A percentile compares a stretch with the other conserved stretches of the same genome.
Evolutionary conservation across 345 rosid genomes (phyloP).

Genomic region (Clarkia xantiana): DNA sequence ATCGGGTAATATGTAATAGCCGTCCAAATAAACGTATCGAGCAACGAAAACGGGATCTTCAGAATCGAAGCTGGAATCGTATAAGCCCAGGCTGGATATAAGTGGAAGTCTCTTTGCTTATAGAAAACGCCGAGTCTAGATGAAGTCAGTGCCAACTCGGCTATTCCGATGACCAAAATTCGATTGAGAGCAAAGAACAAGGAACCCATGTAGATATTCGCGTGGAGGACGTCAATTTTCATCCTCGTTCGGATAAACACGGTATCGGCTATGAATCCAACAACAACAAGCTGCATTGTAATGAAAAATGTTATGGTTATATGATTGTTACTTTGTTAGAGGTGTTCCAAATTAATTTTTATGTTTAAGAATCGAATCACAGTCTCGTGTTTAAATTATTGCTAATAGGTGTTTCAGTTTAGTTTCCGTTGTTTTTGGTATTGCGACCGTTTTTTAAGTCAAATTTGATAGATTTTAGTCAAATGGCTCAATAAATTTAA

Average conservation of each 20-base stretch:
- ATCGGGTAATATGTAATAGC: constrained; percentile 38
- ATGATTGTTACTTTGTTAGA: too few species aligned
- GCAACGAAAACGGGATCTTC: constrained; percentile 35
- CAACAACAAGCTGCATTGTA: constrained; percentile 21
- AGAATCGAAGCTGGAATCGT: constrained; percentile 26
- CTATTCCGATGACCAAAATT: constrained; percentile 19
- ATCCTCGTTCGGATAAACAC: constrained; percentile 20
- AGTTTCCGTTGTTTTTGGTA: too few species aligned
- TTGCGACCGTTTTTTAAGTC: too few species aligned
- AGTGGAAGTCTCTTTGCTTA: constrained; percentile 31
- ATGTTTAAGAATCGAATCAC: constrained; percentile 1
- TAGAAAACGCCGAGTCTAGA: constrained; percentile 31
- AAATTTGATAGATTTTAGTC: too few species aligned
- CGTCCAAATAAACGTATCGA: constrained; percentile 34
- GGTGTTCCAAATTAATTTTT: too few species aligned
- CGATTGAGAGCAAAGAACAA: constrained; percentile 27
- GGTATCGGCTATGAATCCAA: constrained; percentile 25
- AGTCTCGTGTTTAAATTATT: too few species aligned
- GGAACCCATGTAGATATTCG: constrained; percentile 22
- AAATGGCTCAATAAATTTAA: too few species aligned
- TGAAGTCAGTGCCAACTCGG: constrained; percentile 26
- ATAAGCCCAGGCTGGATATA: constrained; percentile 43
- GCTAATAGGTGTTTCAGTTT: too few species aligned
- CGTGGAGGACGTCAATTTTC: constrained; percentile 21
- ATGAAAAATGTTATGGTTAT: background rate